Evolutionary conservation across 2,329 filamentous ascomycete genomes (phyloP), one percentile per base, ranked within the genome.

Genomic region (Fusarium continuum): DNA sequence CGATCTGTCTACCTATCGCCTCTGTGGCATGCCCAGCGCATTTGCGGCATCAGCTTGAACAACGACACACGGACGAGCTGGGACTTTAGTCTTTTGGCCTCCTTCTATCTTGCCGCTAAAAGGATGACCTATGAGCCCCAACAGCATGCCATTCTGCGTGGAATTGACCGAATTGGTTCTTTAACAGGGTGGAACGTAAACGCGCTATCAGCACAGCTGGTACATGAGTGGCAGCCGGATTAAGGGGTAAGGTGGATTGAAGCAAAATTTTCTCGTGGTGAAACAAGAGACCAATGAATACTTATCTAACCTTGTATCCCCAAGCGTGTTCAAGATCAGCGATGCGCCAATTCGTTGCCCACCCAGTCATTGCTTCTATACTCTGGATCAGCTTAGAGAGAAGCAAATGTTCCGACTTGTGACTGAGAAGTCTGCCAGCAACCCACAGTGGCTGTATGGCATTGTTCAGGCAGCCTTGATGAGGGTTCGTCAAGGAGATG

Each of bases 371-470:
- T 6, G 75, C 70, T 62, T 85, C 83, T 50, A 85, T 85, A 35
- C 75, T 78, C 14, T 77, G 77, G 35, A 85, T 82, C 5, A 82
- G 73, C 49, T 77, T 76, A 14, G 78, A 72, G 8, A 82, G 57
- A 10, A 76, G 61, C 11, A 73, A 56, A 35, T 79, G 79, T 56
- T 82, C 78, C 5, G 75, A 74, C 25, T 73, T 75, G 71, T 87
- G 84, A 49, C 80, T 85, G 35, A 87, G 76, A 1, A 85, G 71
- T 29, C 79, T 76, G 0, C 83, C 85, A 1, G 85, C 84, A 11
- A 87, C 76, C 80, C 82, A 86, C 1, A 86, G 73, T 1, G 84
- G 84, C 59, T 86, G 84, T 5, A 86, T 83, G 4, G 83, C 82
- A 65, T 87, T 86, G 58, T 83, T 86, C 28, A 85, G 66, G 58